Evolutionary conservation across 1,284 basidiomycete genomes (phyloP), one percentile per base, ranked within the genome.

Genomic region (Melampsora occidentalis): DNA sequence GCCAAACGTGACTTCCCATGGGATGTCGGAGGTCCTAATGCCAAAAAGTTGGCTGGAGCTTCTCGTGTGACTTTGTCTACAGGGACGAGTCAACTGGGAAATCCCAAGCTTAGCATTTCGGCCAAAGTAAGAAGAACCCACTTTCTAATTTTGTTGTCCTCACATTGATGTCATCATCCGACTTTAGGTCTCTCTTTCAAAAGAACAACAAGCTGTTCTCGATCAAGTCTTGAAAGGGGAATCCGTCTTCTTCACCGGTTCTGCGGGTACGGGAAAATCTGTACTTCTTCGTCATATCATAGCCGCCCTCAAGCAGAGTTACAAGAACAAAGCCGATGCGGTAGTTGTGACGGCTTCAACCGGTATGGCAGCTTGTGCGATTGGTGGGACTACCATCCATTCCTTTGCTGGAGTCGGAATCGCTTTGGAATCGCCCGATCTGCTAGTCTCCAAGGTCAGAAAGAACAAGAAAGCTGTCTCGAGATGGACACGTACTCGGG

Each of bases 171-270:
- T 59, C 6, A 31, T 5, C 14, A 22, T 59, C 14, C 22, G 28
- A 59, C 57, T 28, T 28, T 31, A 84, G 79, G 82, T 87, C 31
- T 77, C 83, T 9, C 85, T 97, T 77, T 94, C 92, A 81, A 84
- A 87, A 76, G 94, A 97, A 81, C 94, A 97, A 83, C 88, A 86
- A 71, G 87, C 90, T 79, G 92, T 97, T 62, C 84, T 96, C 77
- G 86, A 87, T 77, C 78, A 84, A 76, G 87, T 96, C 4, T 91
- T 93, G 0, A 83, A 89, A 35, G 89, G 88, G 2, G 84, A 90
- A 71, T 96, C 89, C 80, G 82, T 98, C n/a, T 99, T 99, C 82
- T 99, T 97, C 84, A 99, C 96, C 0, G 96, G 97, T 31, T 94
- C 92, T 85, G 96, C 78, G 91, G 94, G 94, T 72, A 97, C 95